These are phyloP conservation scores for Coemansia sp. DNA, from an alignment of 192 early-diverging fungal genomes.

Conservation along the genomic window DNA sequence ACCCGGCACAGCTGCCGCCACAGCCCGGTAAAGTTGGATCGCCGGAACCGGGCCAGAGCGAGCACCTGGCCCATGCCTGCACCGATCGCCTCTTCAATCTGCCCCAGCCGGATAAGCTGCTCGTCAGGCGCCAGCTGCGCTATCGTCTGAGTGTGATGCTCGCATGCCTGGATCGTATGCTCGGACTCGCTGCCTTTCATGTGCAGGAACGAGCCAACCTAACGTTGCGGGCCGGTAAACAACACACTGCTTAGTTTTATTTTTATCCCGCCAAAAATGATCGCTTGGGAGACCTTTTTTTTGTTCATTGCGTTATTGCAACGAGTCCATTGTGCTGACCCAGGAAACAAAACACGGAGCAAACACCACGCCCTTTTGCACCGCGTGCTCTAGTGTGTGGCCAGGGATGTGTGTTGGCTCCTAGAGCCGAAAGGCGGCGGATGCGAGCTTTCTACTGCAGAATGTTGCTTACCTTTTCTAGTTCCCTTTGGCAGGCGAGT, in stretches of 20 bases:
- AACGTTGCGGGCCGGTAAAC: not conserved
- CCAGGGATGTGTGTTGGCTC: too few species aligned
- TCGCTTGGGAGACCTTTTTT: not conserved
- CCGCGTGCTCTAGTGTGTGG: too few species aligned
- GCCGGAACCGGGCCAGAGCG: conserved; percentile 42
- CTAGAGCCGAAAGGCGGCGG: too few species aligned
- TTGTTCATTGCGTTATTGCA: not conserved
- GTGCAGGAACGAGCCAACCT: conserved; percentile 40
- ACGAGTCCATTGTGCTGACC: not conserved
- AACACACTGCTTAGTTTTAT: too few species aligned
- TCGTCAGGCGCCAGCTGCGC: conserved; percentile 17
- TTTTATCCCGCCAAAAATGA: not conserved
- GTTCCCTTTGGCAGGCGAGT: conserved; percentile 16
- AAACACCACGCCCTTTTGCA: not conserved
- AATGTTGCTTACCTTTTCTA: conserved; percentile 38
- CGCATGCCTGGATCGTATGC: conserved; percentile 31
- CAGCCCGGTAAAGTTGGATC: conserved; percentile 43
- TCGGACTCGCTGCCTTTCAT: conserved; percentile 36
- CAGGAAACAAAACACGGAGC: not conserved
- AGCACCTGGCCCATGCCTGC: conserved; percentile 28
- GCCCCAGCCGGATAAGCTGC: conserved; percentile 38
- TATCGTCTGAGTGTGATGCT: conserved; percentile 22
- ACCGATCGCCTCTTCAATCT: conserved; percentile 38
- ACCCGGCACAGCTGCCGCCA: conserved; percentile 35
- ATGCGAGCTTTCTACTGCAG: not conserved